Evolutionary conservation across 129 eudicot genomes (phyloP).

Genomic region (Chrysanthemum makinoi): DNA sequence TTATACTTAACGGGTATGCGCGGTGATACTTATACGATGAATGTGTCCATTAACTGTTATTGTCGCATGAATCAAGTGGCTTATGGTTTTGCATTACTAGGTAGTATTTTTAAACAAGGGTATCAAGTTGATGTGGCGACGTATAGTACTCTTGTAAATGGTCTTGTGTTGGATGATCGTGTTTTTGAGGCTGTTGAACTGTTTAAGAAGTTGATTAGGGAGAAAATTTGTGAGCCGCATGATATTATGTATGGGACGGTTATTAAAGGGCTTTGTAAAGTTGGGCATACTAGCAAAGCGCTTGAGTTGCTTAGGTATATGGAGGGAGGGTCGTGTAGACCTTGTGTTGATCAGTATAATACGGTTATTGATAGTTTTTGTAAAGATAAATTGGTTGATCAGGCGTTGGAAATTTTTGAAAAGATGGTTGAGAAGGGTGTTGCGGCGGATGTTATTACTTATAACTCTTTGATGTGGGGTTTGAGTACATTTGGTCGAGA

Average conservation of each 20-base stretch:
- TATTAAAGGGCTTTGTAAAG: constrained; percentile 9
- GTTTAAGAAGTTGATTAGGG: neutral
- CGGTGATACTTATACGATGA: neutral
- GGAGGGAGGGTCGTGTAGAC: neutral
- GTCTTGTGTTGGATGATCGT: neutral
- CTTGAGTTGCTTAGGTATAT: neutral
- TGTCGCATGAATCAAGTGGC: constrained; percentile 3
- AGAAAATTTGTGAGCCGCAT: constrained; percentile 5
- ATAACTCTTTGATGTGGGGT: neutral
- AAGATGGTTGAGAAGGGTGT: neutral
- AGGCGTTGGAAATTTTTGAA: neutral
- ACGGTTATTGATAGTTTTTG: neutral
- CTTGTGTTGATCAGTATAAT: neutral
- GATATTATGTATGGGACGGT: neutral
- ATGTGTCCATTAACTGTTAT: constrained; percentile 5
- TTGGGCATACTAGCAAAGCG: constrained; percentile 5
- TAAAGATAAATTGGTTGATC: constrained; percentile 1
- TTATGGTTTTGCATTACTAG: neutral
- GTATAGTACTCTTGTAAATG: neutral
- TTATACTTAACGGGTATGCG: neutral
- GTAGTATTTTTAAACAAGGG: neutral
- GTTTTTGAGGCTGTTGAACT: constrained; percentile 1
- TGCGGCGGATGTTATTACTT: neutral
- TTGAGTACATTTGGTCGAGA: constrained; percentile 5
- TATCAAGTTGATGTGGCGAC: neutral